A percentile compares a stretch with the other conserved stretches of the same genome.
Conservation (phyloP, 2,329 filamentous ascomycete species). For the Sphaerulina musiva region DNA sequence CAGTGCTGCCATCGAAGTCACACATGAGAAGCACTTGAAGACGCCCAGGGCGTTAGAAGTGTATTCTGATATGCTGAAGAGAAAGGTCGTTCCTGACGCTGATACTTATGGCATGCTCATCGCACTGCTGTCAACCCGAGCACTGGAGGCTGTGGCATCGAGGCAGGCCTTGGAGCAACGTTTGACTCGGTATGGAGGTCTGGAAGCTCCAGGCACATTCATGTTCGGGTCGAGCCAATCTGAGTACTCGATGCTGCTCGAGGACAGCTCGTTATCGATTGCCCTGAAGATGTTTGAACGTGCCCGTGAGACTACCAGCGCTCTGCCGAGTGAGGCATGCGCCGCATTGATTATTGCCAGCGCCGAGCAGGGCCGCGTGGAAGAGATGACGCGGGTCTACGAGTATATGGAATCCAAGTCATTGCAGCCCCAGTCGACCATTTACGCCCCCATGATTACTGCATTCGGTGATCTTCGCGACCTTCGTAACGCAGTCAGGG, state of each 20-base stretch:
- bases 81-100: constrained; percentile 72
- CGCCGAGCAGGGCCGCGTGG: constrained; percentile 69
- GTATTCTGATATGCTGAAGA: constrained; percentile 91
- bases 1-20: constrained; percentile 74
- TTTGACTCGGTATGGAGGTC: constrained; percentile 74
- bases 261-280: constrained; percentile 80
- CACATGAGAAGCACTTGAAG: constrained; percentile 70
- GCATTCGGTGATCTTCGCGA: constrained; percentile 79
- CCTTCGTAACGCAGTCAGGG: constrained; percentile 79
- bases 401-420: constrained; percentile 81
- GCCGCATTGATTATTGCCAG: constrained; percentile 80
- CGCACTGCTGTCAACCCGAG: constrained; percentile 70
- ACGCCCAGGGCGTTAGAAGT: constrained; percentile 89
- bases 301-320: constrained; percentile 55
- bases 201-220: constrained; percentile 77
- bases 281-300: constrained; percentile 80
- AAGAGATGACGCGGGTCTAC: constrained; percentile 86
- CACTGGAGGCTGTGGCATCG: constrained; percentile 67
- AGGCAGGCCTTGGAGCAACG: constrained; percentile 73
- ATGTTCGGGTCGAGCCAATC: constrained; percentile 83
- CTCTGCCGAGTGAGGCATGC: constrained; percentile 77
- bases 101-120: constrained; percentile 86
- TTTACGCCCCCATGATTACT: constrained; percentile 92
- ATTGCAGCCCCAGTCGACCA: constrained; percentile 67
- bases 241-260: constrained; percentile 75